Percentiles rank a stretch among this genome's conserved stretches.
Conservation (phyloP, 257 asterid species). For the Plantago ovata region DNA sequence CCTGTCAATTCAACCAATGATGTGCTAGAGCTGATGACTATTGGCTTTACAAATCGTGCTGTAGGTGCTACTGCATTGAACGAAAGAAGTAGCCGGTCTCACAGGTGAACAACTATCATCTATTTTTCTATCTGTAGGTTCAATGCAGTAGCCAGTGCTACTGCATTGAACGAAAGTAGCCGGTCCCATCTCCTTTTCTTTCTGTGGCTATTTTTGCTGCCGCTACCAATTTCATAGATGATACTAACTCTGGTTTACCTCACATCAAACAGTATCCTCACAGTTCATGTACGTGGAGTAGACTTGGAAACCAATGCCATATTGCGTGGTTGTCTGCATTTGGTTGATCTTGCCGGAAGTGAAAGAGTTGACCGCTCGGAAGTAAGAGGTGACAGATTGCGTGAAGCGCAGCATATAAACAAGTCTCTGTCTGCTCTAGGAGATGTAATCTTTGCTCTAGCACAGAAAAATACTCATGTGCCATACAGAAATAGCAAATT, state of each 20-base stretch:
- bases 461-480: constrained; percentile 69
- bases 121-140: background rate
- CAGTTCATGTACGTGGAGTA: constrained; percentile 84
- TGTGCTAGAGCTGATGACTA: constrained; percentile 79
- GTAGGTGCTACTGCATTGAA: constrained; percentile 95
- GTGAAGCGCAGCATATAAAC: constrained; percentile 48
- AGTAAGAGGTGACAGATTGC: constrained; percentile 44
- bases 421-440: constrained; percentile 48
- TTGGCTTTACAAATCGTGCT: constrained; percentile 85
- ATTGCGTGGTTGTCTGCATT: constrained; percentile 91
- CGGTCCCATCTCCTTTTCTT: constrained; percentile 36
- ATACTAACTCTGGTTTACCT: constrained; percentile 22
- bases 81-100: constrained; percentile 97
- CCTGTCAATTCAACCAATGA: constrained; percentile 75
- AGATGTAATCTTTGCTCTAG: constrained; percentile 44
- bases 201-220: background rate
- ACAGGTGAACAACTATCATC: constrained; percentile 49
- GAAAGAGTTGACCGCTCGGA: constrained; percentile 51
- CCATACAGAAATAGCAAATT: constrained; percentile 92
- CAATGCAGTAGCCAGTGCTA: constrained; percentile 91
- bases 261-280: constrained; percentile 62
- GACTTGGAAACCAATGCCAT: constrained; percentile 77
- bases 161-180: constrained; percentile 94
- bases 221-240: background rate
- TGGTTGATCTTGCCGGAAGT: constrained; percentile 51